Evolutionary conservation across 1,284 basidiomycete species (phyloP).

Genomic region (Boletus smithii): DNA sequence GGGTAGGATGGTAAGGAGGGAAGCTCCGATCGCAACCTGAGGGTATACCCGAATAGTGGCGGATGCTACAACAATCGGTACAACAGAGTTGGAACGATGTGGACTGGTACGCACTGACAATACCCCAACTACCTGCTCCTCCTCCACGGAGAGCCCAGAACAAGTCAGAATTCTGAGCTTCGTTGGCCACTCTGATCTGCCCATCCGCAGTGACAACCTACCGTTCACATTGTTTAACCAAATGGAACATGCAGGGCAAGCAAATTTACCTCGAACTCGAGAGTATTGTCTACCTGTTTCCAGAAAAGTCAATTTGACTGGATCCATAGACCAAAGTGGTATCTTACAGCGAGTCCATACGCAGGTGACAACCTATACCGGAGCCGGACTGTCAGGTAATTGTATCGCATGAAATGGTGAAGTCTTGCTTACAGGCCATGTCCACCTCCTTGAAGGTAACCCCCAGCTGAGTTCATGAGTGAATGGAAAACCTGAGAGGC

Average conservation of each 20-base stretch:
- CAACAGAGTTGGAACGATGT: not conserved
- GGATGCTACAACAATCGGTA: constrained; percentile 12
- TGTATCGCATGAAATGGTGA: not conserved
- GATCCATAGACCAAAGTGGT: not conserved
- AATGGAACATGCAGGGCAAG: not conserved
- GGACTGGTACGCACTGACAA: constrained; percentile 19
- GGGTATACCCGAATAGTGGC: constrained; percentile 16
- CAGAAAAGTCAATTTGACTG: not conserved
- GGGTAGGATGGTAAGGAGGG: constrained; percentile 11
- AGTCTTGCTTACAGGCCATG: constrained; percentile 16
- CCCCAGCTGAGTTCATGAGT: constrained; percentile 12
- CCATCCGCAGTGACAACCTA: constrained; percentile 26
- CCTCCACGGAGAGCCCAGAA: constrained; percentile 29
- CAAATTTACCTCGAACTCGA: constrained; percentile 18
- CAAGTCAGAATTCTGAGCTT: constrained; percentile 22
- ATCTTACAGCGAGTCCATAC: constrained; percentile 22
- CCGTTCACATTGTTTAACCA: not conserved
- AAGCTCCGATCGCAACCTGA: constrained; percentile 12
- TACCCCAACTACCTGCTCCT: constrained; percentile 27
- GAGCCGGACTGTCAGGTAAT: not conserved
- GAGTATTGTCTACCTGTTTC: constrained; percentile 14
- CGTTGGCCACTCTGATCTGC: constrained; percentile 15
- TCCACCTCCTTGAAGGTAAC: constrained; percentile 28
- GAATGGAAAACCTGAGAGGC: not conserved
- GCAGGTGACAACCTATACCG: constrained; percentile 14